Evolutionary conservation across 169 alveolate genomes (phyloP), one percentile per base, ranked within the genome.

Genomic region (Plasmodium billcollinsi): DNA sequence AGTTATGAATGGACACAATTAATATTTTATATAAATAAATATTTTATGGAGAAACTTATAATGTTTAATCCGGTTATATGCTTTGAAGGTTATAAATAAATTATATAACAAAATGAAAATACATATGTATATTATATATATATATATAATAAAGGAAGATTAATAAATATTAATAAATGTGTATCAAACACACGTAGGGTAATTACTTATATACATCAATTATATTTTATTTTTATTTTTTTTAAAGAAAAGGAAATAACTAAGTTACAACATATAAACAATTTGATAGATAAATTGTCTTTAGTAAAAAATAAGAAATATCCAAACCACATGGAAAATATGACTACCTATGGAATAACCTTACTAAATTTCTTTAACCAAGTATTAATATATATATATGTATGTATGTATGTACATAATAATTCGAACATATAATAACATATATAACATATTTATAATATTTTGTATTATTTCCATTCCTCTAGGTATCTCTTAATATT

Each of bases 281-380:
- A 15, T 18, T 49, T 80, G 73, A 33, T 80, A 49, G 63, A 67
- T 67, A 45, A 50, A 24, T 58, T 66, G 12, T 3, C 72, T 43
- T 67, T 52, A 21, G 8, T 24, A 54, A 76, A 2, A 29, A 80
- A 8, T 49, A 56, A 61, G 49, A 61, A 67, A 3, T 14, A 43
- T 39, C 78, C 72, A 24, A 20, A 5, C 6, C 71, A 67, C 11
- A 80, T 80, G 90, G 83, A 67, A 39, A 56, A 15, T 24, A 80
- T 80, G 56, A 67, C 90, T 67, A 80, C 90, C 1, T 80, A 66
- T 56, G 90, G 90, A 20, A 59, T 80, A 67, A 66, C 90, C 47
- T 52, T 80, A 58, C 69, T 80, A 49, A 43, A 21, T 18, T 72
- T 58, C 63, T 80, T 80, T 61, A 66, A 80, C 59, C 49, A 80